Conservation (phyloP, 1,284 basidiomycete genomes). For the Boletus albobrunnescens region DNA sequence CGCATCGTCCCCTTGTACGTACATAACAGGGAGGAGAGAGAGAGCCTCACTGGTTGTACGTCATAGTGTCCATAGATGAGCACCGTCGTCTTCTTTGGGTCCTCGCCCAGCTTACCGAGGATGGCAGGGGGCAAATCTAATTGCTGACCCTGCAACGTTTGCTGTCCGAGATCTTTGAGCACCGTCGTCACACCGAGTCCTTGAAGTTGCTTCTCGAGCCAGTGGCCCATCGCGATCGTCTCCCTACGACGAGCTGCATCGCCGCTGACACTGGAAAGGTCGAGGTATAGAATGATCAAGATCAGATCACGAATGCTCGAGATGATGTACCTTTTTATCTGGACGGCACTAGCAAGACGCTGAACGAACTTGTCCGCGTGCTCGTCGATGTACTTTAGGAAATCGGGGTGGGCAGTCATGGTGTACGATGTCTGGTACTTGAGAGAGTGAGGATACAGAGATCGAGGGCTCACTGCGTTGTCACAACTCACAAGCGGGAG, state of each 20-base stretch:
- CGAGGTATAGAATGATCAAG: background rate
- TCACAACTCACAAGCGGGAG: background rate
- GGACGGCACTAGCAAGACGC: constrained; percentile 79
- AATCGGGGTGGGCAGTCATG: constrained; percentile 42
- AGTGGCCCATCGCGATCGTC: constrained; percentile 81
- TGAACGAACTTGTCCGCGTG: constrained; percentile 74
- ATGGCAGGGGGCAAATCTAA: constrained; percentile 85
- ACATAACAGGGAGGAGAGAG: background rate
- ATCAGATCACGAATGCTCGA: background rate
- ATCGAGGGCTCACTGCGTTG: too few relatives aligned
- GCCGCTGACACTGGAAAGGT: constrained; percentile 53
- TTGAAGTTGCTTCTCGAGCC: constrained; percentile 70
- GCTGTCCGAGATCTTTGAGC: constrained; percentile 75
- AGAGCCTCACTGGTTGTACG: constrained; percentile 69
- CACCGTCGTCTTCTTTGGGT: constrained; percentile 87
- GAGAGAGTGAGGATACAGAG: too few relatives aligned
- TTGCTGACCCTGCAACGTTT: constrained; percentile 75
- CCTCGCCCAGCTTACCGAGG: constrained; percentile 80
- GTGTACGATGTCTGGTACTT: background rate
- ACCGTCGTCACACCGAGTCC: constrained; percentile 73
- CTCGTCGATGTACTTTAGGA: constrained; percentile 63
- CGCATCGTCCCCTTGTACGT: background rate
- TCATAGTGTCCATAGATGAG: constrained; percentile 91
- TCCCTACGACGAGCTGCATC: constrained; percentile 66
- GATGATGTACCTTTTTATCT: constrained; percentile 73